Evolutionary conservation across 1,284 basidiomycete species (phyloP), one percentile per base, ranked within the genome.

Genomic region (Irpex sp.): DNA sequence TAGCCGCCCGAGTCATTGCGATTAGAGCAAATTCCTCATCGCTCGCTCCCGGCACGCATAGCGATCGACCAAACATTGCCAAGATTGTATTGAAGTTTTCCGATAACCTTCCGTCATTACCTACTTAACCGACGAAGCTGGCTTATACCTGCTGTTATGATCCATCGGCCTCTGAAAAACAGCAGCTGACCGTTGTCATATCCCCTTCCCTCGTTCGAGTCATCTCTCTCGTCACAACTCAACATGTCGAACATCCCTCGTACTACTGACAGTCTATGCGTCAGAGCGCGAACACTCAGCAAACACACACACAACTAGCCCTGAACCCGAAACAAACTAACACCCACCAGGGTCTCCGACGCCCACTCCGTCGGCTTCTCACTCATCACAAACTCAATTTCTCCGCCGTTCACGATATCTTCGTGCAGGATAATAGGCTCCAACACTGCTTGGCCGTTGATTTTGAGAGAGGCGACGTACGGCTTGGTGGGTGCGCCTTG

Each of bases 371-470:
- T 72, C 2, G 82, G 81, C 18, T 64, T 68, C 5, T 77, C 77
- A 60, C 80, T 84, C 89, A 92, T 91, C 66, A 83, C 80, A 67
- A 90, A 91, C 36, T 77, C 75, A 23, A 91, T 71, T 4, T 79
- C 71, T 0, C 82, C 87, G 0, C 89, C 88, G 5, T 74, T 64
- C 2, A 74, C 74, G 28, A 92, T 82, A 56, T 86, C 75, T 10
- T 77, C 74, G 65, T 92, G 88, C 12, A 61, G 70, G 28, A 93
- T 79, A 33, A 87, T 68, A 0, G 86, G 83, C 1, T 63, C 63
- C 5, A 71, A 65, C 16, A 82, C 63, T 8, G 58, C 28, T 5
- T 67, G 67, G 0, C 85, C 85, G 63, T 91, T 80, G 12, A 92
- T 71, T 0, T 67, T 78, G 49, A 91, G 66, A 0, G 79, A 79